A percentile compares a stretch with the other conserved stretches of the same genome.
These are phyloP conservation scores for Isoetes engelmannii DNA, from an alignment of 83 land plant genomes.

Conservation along the genomic window DNA sequence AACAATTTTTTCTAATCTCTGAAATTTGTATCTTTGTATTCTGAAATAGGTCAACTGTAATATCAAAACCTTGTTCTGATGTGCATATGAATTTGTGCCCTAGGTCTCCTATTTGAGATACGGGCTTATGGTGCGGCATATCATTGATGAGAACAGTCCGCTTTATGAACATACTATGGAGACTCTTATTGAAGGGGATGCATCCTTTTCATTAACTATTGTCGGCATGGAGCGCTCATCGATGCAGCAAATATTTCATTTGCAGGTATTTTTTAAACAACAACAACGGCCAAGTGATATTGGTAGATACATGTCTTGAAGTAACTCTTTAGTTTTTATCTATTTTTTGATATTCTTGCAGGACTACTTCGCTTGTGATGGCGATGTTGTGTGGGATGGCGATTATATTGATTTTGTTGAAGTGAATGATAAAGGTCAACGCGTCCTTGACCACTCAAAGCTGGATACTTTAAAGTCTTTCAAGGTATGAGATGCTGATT, in stretches of 20 bases:
- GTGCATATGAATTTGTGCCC: background rate
- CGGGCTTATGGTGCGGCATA: slow-evolving; percentile 22
- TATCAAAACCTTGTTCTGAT: too few species aligned
- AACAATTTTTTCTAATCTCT: background rate
- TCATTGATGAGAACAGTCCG: slow-evolving; percentile 23
- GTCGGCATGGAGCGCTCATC: slow-evolving; percentile 25
- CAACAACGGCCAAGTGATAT: background rate
- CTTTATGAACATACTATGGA: slow-evolving; percentile 11
- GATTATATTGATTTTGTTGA: slow-evolving; percentile 18
- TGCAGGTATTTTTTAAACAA: background rate
- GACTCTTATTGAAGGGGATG: slow-evolving; percentile 16
- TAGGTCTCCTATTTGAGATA: slow-evolving; percentile 24
- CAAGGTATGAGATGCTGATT: slow-evolving; percentile 2
- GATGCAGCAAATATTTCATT: slow-evolving; percentile 22
- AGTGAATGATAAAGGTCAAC: slow-evolving; percentile 9
- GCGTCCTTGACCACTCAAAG: slow-evolving; percentile 8
- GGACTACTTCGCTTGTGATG: slow-evolving; percentile 20
- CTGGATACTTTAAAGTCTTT: slow-evolving; percentile 4
- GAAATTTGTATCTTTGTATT: too few species aligned
- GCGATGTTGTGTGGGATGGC: slow-evolving; percentile 25
- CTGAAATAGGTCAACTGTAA: too few species aligned
- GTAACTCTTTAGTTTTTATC: too few species aligned
- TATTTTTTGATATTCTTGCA: slow-evolving; percentile 5
- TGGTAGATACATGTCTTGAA: too few species aligned
- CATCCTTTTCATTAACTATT: slow-evolving; percentile 17